Conservation (phyloP, 371 early-diverging fungal species). For the Mortierella sp. region DNA sequence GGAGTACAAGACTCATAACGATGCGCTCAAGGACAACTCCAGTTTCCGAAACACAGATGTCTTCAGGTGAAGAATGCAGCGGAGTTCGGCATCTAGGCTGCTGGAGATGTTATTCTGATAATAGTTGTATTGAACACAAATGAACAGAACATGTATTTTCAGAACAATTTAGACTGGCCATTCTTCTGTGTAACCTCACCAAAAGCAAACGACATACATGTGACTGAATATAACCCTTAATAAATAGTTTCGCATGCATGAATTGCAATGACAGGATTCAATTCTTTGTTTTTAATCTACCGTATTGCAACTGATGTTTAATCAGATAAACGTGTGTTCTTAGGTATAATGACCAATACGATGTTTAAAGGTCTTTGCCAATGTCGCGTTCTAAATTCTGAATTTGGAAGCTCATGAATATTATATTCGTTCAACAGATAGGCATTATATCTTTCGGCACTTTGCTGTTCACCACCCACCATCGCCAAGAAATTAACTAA, state of each 20-base stretch:
- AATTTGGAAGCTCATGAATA: not conserved
- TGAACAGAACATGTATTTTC: too few relatives aligned
- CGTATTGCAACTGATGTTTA: not conserved
- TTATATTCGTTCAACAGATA: not conserved
- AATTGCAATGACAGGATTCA: too few relatives aligned
- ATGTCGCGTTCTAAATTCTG: not conserved
- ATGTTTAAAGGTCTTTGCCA: not conserved
- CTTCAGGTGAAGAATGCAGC: constrained; percentile 76
- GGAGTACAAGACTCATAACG: constrained; percentile 97
- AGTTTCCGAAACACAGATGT: constrained; percentile 92
- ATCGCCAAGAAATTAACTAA: not conserved
- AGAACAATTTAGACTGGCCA: too few relatives aligned
- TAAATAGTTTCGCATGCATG: too few relatives aligned
- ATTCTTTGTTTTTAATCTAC: not conserved
- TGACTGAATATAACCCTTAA: too few relatives aligned
- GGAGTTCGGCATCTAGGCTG: too few relatives aligned
- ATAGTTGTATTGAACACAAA: too few relatives aligned
- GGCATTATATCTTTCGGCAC: too few relatives aligned
- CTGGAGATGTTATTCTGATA: too few relatives aligned
- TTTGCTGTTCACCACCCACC: not conserved
- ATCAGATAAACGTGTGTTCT: not conserved
- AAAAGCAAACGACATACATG: too few relatives aligned
- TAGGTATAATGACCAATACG: not conserved
- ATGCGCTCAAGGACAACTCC: constrained; percentile 85
- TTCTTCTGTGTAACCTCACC: too few relatives aligned